Base-by-base conservation (phyloP, 2,329 filamentous ascomycete species). In the Hypoxylon sp. region DNA sequence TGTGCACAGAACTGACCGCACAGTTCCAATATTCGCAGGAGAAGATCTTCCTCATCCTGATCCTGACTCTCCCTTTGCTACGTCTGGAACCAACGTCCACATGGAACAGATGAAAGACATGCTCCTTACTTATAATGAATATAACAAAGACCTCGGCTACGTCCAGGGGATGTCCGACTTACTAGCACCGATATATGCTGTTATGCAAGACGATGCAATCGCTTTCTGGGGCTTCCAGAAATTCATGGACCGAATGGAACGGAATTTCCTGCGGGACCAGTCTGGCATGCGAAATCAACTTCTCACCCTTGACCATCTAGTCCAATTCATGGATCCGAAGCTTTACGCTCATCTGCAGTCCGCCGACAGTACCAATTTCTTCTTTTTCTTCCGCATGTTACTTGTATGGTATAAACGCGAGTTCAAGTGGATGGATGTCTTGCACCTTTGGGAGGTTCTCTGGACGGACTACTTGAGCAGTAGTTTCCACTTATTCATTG, bases 341-440 rank as follows among this genome's bases (percentile, higher is more conserved):
- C 89, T 99, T 6, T 98, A 98, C 80, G 85, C 92, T 1, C 96
- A 99, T 75, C 87, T 99, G 0, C 89, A 97, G 79, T 90, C 88
- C 14, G 93, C 94, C 19, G 97, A 99, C 75, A 97, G 92, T 75
- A 99, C 96, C 23, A 99, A 99, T 79, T 99, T 99, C 81, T 99
- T 99, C 82, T 99, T 99, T 84, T 98, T 99, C 84, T 99, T 98
- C 88, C 92, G 96, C 66, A 98, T 98, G 96, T 85, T 99, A 34
- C 85, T 99, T 1, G 96, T 99, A 9, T 99, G 96, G 96, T 99
- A 96, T 80, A 99, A 99, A 84, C 91, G 96, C 51, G 96, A 99
- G 80, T 99, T 99, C 75, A 87, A 89, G 72, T 99, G 95, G 93
- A 79, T 86, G 51, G 94, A 98, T 75, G 89, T 97, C 10, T 82